Evolutionary conservation across 768 basidiomycete species (phyloP).

Genomic region (Pleurotus citrinopileatus): DNA sequence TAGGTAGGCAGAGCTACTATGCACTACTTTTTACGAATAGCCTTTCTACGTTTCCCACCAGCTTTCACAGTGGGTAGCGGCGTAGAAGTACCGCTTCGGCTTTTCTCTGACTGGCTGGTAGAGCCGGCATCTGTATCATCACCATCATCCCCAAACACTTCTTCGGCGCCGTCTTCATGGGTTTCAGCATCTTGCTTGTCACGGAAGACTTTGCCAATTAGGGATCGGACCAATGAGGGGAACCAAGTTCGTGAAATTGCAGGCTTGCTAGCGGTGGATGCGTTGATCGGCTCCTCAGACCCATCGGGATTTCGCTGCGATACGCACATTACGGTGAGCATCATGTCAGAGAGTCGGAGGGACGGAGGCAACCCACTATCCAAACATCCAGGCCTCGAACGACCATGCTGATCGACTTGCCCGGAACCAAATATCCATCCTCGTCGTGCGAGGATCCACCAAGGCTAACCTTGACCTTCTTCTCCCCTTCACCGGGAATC

Average conservation of each 20-base stretch:
- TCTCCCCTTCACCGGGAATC: constrained; percentile 55
- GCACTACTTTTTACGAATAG: constrained; percentile 44
- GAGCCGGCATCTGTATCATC: constrained; percentile 10
- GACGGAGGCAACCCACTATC: constrained; percentile 49
- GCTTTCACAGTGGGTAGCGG: constrained; percentile 47
- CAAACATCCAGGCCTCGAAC: constrained; percentile 77
- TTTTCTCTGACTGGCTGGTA: constrained; percentile 17
- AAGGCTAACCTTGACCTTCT: constrained; percentile 78
- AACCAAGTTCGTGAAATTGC: constrained; percentile 70
- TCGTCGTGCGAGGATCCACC: constrained; percentile 55
- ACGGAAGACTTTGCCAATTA: constrained; percentile 26
- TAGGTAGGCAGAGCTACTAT: no score
- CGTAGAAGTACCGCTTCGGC: constrained; percentile 35
- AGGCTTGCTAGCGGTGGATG: constrained; percentile 55
- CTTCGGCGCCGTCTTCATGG: not conserved
- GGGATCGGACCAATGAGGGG: constrained; percentile 39
- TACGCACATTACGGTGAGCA: not conserved
- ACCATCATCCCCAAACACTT: not conserved
- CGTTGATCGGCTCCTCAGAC: constrained; percentile 54
- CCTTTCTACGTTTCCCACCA: constrained; percentile 66
- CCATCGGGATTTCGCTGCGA: constrained; percentile 65
- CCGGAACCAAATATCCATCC: constrained; percentile 47
- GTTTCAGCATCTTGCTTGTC: constrained; percentile 14
- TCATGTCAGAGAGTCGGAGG: not conserved
- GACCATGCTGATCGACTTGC: constrained; percentile 72